Base-by-base conservation (phyloP, 2,329 filamentous ascomycete genomes). In the Trichoderma sp. region DNA sequence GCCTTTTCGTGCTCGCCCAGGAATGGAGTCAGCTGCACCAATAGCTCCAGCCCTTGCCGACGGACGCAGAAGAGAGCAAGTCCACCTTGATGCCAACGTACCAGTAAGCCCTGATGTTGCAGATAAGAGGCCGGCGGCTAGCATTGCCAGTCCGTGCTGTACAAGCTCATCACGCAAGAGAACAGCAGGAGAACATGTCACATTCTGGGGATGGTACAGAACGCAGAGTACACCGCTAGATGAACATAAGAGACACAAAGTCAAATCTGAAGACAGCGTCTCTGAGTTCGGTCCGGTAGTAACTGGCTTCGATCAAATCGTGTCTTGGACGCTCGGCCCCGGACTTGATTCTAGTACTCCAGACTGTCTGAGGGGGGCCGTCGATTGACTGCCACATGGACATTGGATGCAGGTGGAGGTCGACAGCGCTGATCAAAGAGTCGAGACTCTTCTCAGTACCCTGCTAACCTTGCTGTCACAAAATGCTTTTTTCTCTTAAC, bases 1-100 rank as follows among this genome's bases (percentile, higher is more conserved):
- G 62, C 63, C 27, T 29, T 40, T 59, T 66, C 40, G 31, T 58
- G 64, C 64, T 67, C 43, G 64, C 55, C 64, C 64, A 59, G 64
- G 64, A 67, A 67, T 67, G 55, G 64, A 49, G 64, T 67, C 55
- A 67, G 64, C 64, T 67, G 64, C 64, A 40, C 33, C 35, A 29
- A 43, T n/a, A 10, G 52, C 52, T 24, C 16, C 53, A 53, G 53
- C 53, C 63, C 63, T 58, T 58, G 52, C 47, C 52, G 37, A 35
- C 53, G 53, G n/a, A 47, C 21, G 53, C 27, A 27, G 13, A 29
- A 14, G 29, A 47, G 27, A 47, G 19, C 11, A 31, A 40, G 49
- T n/a, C 61, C 35, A 65, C 29, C n/a, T n/a, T 19, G 59, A 24
- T 62, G n/a, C 19, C 24, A 31, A 27, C 40, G 35, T 63, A 31